Percentiles rank a stretch among this genome's conserved stretches.
Evolutionary conservation across 2,329 filamentous ascomycete genomes (phyloP).

Genomic region (Ophiostoma perfectum): DNA sequence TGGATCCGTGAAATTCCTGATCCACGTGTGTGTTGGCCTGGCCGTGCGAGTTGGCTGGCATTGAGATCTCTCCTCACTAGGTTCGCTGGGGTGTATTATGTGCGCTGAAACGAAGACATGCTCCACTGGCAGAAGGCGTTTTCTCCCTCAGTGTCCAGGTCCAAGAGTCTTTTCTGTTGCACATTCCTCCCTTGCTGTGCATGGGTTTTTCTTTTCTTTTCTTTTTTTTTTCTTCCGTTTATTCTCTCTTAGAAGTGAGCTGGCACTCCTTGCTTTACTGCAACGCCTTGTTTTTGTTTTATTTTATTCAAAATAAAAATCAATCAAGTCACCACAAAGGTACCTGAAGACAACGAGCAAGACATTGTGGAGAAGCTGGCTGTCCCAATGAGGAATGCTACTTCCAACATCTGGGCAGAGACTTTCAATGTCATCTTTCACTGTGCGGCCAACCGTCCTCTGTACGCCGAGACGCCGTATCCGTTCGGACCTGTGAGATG

Average conservation of each 20-base stretch:
- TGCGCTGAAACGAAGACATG: neutral
- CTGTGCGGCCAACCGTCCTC: neutral
- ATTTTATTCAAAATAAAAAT: neutral
- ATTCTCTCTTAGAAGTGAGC: neutral
- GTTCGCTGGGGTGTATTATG: neutral
- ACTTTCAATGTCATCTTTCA: neutral
- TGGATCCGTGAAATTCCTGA: neutral
- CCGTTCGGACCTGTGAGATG: neutral
- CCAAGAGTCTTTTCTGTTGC: neutral
- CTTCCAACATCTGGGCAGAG: neutral
- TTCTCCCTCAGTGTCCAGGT: neutral
- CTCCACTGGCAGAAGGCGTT: neutral
- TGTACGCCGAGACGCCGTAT: constrained; percentile 4
- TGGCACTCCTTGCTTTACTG: neutral
- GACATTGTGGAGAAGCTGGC: constrained; percentile 1
- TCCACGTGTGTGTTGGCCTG: constrained; percentile 4
- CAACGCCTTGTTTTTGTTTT: neutral
- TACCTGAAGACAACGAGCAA: neutral
- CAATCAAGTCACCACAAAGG: neutral
- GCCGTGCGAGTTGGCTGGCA: neutral
- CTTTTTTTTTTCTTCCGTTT: neutral
- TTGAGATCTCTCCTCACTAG: neutral
- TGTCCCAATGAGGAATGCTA: neutral
- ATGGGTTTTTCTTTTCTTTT: neutral
- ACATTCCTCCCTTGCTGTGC: neutral